Evolutionary conservation across 495 filamentous ascomycete genomes (phyloP).

Genomic region (Neurospora cerealis): DNA sequence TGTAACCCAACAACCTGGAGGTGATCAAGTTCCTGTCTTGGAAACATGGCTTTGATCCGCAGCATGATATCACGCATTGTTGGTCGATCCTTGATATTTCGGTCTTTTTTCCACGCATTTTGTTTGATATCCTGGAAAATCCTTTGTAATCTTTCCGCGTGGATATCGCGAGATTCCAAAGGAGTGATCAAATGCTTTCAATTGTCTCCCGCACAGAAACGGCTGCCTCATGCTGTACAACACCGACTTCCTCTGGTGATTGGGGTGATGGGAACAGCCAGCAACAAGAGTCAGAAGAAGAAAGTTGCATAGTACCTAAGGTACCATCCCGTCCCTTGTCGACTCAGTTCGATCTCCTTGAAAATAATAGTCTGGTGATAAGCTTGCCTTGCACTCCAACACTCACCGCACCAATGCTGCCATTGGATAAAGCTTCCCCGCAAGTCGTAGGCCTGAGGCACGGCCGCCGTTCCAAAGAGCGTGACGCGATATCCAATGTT

Average conservation of each 20-base stretch:
- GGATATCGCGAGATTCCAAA: background rate
- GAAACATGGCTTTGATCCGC: background rate
- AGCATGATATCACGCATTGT: background rate
- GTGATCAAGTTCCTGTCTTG: background rate
- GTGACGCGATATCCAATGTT: background rate
- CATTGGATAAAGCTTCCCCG: background rate
- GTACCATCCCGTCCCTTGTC: background rate
- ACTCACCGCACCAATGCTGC: background rate
- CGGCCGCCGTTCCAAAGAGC: background rate
- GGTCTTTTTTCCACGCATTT: background rate
- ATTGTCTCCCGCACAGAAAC: background rate
- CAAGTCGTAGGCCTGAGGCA: background rate
- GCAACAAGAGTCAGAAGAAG: background rate
- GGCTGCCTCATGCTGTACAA: background rate
- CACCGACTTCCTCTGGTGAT: background rate
- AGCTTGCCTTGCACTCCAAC: background rate
- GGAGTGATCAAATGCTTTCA: background rate
- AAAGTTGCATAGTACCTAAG: background rate
- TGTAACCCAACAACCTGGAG: background rate
- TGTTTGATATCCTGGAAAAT: background rate
- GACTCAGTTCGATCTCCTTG: background rate
- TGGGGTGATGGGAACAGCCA: background rate
- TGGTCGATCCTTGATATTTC: background rate
- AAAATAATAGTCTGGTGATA: background rate
- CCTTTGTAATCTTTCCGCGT: background rate